Percentiles rank a stretch among this genome's conserved stretches.
Evolutionary conservation across 2,329 filamentous ascomycete genomes (phyloP).

Genomic region (Talaromyces sp.): DNA sequence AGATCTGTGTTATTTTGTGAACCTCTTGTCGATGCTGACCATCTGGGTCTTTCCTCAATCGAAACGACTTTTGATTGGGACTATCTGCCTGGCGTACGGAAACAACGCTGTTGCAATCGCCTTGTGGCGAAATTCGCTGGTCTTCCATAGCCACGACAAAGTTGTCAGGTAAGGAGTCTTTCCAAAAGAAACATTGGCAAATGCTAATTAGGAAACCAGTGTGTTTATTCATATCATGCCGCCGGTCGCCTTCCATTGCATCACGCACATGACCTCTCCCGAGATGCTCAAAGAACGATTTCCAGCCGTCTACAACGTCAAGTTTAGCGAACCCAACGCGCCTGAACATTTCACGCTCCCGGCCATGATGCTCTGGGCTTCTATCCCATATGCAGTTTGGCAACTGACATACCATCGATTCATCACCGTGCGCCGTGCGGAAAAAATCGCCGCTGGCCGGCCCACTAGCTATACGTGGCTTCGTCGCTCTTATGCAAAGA

Average conservation of each 20-base stretch:
- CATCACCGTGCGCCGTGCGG: constrained; percentile 88
- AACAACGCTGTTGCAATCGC: constrained; percentile 98
- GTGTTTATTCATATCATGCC: constrained; percentile 99
- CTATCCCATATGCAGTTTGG: constrained; percentile 88
- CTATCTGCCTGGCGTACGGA: constrained; percentile 87
- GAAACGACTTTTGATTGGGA: constrained; percentile 84
- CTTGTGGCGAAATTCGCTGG: constrained; percentile 98
- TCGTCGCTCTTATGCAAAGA: constrained; percentile 81
- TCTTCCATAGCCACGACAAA: constrained; percentile 98
- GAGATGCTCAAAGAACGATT: constrained; percentile 65
- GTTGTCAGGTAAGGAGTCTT: constrained; percentile 63
- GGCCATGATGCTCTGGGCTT: constrained; percentile 92
- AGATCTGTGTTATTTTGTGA: constrained; percentile 98
- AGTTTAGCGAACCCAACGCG: constrained; percentile 61
- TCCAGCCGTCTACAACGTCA: constrained; percentile 81
- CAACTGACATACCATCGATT: constrained; percentile 89
- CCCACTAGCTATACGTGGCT: constrained; percentile 98
- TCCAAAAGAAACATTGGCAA: neutral
- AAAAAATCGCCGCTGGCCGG: constrained; percentile 91
- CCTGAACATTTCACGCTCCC: constrained; percentile 72
- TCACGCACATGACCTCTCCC: constrained; percentile 73
- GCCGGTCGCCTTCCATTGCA: constrained; percentile 83
- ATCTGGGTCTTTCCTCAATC: constrained; percentile 89
- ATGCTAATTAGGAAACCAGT: constrained; percentile 33
- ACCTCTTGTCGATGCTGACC: constrained; percentile 72